Evolutionary conservation across 2,329 filamentous ascomycete genomes (phyloP), one percentile per base, ranked within the genome.

Genomic region (Stachybotrys chlorohalonatus): DNA sequence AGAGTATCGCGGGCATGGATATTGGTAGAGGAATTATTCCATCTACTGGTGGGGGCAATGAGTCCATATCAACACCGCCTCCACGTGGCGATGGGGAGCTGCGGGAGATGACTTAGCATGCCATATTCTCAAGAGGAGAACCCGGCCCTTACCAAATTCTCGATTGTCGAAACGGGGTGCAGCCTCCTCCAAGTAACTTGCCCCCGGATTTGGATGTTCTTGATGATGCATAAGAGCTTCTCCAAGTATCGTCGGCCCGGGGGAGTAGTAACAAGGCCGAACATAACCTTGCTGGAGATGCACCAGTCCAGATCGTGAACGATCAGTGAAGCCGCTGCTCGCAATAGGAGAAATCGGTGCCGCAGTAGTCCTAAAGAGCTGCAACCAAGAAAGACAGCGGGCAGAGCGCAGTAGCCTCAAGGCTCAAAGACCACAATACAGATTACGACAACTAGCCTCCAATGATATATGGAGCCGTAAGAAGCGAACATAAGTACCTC

Each of bases 11-110:
- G 1, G 72, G 73, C 15, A 61, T 82, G 9, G 74, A 73, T 47
- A 64, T 84, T 16, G 75, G 77, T n/a, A 78, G 74, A 53, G 73
- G 72, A 16, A 62, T 77, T 51, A 67, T 78, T 47, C 64, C 68
- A 52, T 67, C 64, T 49, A 59, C 71, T 52, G 64, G 68, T 31
- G 55, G 63, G 13, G 57, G 52, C 60, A 59, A 63, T 62, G 57
- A 65, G 59, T 31, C 58, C 42, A 60, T 56, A 31, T 57, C 56
- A 47, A 57, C 62, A 31, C 49, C 56, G 47, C 59, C 57, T 55
- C 59, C 52, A 60, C 67, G 62, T 58, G 66, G 63, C 58, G 71
- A 75, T 54, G 68, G 75, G 60, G 73, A 76, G 65, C 67, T 76
- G 64, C 66, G 68, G 60, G 72, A 75, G 63, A 75, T 76, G 74